A percentile compares a stretch with the other conserved stretches of the same genome.
phyloP scores from a whole-genome alignment of 179 eudicot species.

The Heliamphora pulchella region DNA sequence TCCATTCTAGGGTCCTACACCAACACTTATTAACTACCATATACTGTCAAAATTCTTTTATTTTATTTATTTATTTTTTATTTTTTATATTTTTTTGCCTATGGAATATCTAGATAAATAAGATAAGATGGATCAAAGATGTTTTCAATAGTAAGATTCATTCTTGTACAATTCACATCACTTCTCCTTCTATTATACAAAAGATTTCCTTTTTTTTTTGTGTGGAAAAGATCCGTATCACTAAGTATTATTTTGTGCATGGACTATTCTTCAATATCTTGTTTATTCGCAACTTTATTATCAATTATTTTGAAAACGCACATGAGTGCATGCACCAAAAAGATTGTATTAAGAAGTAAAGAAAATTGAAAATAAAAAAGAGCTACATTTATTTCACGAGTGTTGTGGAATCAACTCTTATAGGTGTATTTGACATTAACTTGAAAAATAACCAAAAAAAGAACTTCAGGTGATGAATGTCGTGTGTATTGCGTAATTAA shows the following conservation, averaged over 20 bases:
- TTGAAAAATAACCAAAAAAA: not conserved
- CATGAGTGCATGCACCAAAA: not conserved
- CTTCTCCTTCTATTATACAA: too few species aligned
- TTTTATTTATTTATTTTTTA: too few species aligned
- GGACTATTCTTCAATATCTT: not conserved
- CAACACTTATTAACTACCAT: too few species aligned
- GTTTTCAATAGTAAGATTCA: too few species aligned
- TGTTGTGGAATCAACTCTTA: slow-evolving; percentile 4
- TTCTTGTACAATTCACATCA: too few species aligned
- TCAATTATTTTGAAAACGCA: not conserved
- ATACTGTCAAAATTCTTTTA: too few species aligned
- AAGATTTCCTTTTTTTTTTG: too few species aligned
- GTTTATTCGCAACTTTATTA: not conserved
- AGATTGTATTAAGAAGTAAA: not conserved
- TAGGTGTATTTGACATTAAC: not conserved
- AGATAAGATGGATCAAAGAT: too few species aligned
- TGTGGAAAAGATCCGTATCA: not conserved
- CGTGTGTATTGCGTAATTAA: not conserved
- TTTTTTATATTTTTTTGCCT: too few species aligned
- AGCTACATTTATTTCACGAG: not conserved
- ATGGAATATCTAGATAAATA: too few species aligned
- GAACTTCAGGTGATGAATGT: not conserved
- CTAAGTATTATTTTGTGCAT: not conserved
- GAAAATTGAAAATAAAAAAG: not conserved
- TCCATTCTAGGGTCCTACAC: too few species aligned